phyloP scores from a whole-genome alignment of 192 early-diverging fungal genomes.

The Linnemannia zychae region DNA sequence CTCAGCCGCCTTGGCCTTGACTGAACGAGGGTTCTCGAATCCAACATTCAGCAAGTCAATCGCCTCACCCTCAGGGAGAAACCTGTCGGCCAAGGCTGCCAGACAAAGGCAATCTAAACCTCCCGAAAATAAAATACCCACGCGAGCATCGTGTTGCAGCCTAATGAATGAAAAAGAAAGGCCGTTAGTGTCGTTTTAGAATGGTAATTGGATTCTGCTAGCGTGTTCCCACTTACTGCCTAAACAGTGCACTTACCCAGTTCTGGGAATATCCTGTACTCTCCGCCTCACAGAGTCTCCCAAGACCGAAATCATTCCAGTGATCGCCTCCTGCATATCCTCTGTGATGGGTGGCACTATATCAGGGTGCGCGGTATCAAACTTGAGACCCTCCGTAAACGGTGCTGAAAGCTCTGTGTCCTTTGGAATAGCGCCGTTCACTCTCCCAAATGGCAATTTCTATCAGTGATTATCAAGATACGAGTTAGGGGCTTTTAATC shows the following conservation, averaged over 20 bases:
- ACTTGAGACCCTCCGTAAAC: constrained; percentile 38
- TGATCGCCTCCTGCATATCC: constrained; percentile 58
- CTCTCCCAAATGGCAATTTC: constrained; percentile 61
- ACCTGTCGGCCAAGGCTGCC: constrained; percentile 82
- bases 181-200: not conserved
- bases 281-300: constrained; percentile 62
- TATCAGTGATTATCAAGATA: not conserved
- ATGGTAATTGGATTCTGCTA: not conserved
- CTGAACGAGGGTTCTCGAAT: constrained; percentile 91
- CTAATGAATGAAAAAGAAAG: constrained; percentile 29
- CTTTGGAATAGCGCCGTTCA: constrained; percentile 55
- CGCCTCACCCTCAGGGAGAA: constrained; percentile 78
- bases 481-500: not conserved
- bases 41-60: constrained; percentile 96
- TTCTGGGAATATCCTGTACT: constrained; percentile 64
- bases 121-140: constrained; percentile 92
- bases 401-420: constrained; percentile 35
- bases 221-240: not conserved
- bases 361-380: constrained; percentile 36
- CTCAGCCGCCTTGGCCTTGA: constrained; percentile 60
- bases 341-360: constrained; percentile 49
- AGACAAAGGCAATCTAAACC: constrained; percentile 94
- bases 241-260: constrained; percentile 38
- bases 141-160: constrained; percentile 59
- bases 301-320: constrained; percentile 51